A percentile compares a stretch with the other conserved stretches of the same genome.
These are phyloP conservation scores for Batkoa obscura DNA, from an alignment of 371 early-diverging fungal species.

Conservation along the genomic window DNA sequence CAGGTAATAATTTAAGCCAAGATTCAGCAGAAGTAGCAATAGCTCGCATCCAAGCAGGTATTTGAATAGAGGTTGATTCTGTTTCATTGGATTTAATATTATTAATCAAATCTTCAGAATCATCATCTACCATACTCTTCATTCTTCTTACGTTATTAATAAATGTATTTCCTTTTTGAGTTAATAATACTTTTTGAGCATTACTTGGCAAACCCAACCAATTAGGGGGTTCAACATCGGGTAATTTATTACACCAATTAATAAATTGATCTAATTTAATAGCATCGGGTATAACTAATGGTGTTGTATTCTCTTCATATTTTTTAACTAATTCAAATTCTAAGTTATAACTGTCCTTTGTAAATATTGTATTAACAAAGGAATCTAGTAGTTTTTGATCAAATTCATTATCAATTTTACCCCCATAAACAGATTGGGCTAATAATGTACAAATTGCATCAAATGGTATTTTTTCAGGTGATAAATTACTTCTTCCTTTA, in stretches of 20 bases:
- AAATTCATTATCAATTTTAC: conserved; percentile 81
- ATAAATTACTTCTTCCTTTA: conserved; percentile 66
- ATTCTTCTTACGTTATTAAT: conserved; percentile 67
- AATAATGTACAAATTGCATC: conserved; percentile 72
- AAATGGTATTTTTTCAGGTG: conserved; percentile 93
- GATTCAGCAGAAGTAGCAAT: conserved; percentile 26
- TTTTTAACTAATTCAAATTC: conserved; percentile 53
- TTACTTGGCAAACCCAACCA: conserved; percentile 93
- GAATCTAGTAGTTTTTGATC: conserved; percentile 77
- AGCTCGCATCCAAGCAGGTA: conserved; percentile 64
- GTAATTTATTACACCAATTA: conserved; percentile 70
- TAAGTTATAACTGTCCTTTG: conserved; percentile 58
- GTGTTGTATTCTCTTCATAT: conserved; percentile 16
- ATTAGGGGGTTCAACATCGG: conserved; percentile 85
- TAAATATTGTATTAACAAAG: conserved; percentile 74
- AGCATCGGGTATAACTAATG: conserved; percentile 67
- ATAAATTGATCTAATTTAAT: conserved; percentile 70
- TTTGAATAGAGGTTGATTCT: conserved; percentile 6
- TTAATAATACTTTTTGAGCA: conserved; percentile 79
- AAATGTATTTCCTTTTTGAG: conserved; percentile 43
- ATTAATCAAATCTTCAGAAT: conserved; percentile 33
- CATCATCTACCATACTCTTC: conserved; percentile 65
- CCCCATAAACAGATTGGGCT: conserved; percentile 86
- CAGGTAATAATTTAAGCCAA: conserved; percentile 45
- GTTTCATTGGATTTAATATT: conserved; percentile 12